These are phyloP conservation scores for Aspergillus novoparasiticus DNA, from an alignment of 2,329 filamentous ascomycete genomes.

Conservation along the genomic window DNA sequence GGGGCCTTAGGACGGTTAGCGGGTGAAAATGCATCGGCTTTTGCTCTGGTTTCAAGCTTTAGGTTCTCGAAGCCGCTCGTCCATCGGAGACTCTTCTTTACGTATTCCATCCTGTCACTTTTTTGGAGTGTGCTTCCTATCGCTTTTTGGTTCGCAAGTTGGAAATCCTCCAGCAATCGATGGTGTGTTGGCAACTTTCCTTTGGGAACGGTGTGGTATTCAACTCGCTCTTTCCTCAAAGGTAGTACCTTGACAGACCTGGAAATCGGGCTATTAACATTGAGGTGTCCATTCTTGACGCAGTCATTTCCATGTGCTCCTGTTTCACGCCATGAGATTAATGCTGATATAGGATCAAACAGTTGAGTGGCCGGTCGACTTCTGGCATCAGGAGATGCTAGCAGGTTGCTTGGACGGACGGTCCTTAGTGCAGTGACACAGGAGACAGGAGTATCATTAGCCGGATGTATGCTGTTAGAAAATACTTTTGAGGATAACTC, in stretches of 20 bases:
- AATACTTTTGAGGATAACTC: background rate
- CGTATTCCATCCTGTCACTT: background rate
- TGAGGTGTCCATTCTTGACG: background rate
- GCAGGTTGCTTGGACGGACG: background rate
- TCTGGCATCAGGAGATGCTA: background rate
- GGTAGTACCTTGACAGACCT: background rate
- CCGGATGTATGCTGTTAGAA: background rate
- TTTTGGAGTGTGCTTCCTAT: background rate
- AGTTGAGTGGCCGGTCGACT: conserved; percentile 2
- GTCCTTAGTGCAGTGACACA: background rate
- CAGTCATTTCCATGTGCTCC: background rate
- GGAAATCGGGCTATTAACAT: no score
- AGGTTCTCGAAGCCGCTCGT: conserved; percentile 9
- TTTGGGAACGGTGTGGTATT: background rate
- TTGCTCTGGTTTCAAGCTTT: background rate
- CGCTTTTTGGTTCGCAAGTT: background rate
- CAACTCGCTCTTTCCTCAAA: conserved; percentile 1
- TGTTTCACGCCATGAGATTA: background rate
- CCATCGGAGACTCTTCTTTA: conserved; percentile 8
- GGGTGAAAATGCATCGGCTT: background rate
- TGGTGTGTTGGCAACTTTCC: background rate
- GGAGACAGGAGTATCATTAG: background rate
- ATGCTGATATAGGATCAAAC: background rate
- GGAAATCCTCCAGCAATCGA: background rate
- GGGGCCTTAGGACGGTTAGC: background rate